phyloP scores from a whole-genome alignment of 1,284 basidiomycete genomes.

The Moesziomyces antarcticus region DNA sequence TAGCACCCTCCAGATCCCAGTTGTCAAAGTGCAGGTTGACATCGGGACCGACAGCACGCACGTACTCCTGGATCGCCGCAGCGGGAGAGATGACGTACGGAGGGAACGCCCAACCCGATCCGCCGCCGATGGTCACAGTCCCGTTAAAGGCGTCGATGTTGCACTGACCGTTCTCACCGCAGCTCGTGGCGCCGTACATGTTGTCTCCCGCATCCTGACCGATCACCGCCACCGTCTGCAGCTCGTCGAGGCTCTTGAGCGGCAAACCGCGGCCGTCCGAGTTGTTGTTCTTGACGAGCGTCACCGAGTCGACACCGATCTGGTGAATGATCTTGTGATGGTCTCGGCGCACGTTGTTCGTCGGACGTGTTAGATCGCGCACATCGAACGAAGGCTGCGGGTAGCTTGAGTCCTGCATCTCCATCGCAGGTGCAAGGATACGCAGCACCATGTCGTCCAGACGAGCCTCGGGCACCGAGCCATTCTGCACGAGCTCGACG shows the following conservation, averaged over 20 bases:
- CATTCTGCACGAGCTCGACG: constrained; percentile 75
- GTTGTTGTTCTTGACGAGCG: constrained; percentile 58
- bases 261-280: constrained; percentile 29
- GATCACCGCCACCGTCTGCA: constrained; percentile 35
- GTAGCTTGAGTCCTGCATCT: constrained; percentile 40
- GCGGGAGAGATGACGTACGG: constrained; percentile 50
- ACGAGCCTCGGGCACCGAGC: constrained; percentile 75
- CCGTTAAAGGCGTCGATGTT: constrained; percentile 44
- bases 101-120: constrained; percentile 70
- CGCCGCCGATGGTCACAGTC: constrained; percentile 63
- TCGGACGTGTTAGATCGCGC: constrained; percentile 23
- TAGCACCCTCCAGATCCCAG: constrained; percentile 35
- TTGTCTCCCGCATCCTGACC: constrained; percentile 43
- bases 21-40: constrained; percentile 42
- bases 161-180: constrained; percentile 27
- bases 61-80: constrained; percentile 37
- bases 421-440: constrained; percentile 58
- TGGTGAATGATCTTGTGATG: constrained; percentile 52
- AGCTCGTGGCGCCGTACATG: constrained; percentile 31
- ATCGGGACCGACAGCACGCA: constrained; percentile 14
- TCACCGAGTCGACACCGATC: constrained; percentile 52
- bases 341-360: constrained; percentile 52
- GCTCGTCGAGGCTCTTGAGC: constrained; percentile 23
- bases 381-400: constrained; percentile 47
- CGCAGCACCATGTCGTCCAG: constrained; percentile 68